Evolutionary conservation across 495 filamentous ascomycete species (phyloP).

Genomic region (Aspergillus bridgeri): DNA sequence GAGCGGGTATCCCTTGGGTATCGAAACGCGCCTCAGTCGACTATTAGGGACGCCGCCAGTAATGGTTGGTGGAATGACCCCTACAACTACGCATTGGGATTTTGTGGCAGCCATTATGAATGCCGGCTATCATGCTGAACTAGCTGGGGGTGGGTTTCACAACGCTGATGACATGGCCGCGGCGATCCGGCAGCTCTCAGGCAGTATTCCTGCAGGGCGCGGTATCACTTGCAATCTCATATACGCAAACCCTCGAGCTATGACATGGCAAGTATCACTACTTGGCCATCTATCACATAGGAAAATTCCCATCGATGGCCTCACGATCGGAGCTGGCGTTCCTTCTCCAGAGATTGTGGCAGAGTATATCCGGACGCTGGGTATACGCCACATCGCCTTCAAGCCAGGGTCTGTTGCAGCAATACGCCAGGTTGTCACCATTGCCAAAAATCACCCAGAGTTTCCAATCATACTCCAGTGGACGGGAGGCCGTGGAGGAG

Average conservation of each 20-base stretch:
- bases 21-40: conserved; percentile 35
- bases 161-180: conserved; percentile 21
- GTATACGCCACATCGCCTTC: conserved; percentile 47
- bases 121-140: conserved; percentile 39
- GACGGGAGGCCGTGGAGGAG: conserved; percentile 50
- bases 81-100: conserved; percentile 37
- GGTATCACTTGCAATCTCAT: conserved; percentile 41
- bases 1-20: conserved; percentile 3
- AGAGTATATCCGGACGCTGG: conserved; percentile 45
- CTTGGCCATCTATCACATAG: conserved; percentile 23
- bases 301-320: conserved; percentile 32
- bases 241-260: conserved; percentile 35
- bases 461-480: conserved; percentile 50
- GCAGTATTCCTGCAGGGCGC: conserved; percentile 25
- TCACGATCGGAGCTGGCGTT: conserved; percentile 49
- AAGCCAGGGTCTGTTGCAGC: conserved; percentile 46
- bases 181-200: conserved; percentile 29
- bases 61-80: conserved; percentile 45
- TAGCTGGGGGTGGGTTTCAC: conserved; percentile 37
- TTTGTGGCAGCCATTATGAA: conserved; percentile 38
- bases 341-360: conserved; percentile 48
- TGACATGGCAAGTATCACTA: conserved; percentile 35
- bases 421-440: conserved; percentile 46
- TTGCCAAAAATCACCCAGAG: conserved; percentile 42
- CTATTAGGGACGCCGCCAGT: conserved; percentile 35